A percentile compares a stretch with the other conserved stretches of the same genome.
phyloP scores from a whole-genome alignment of 805 yeast genomes.

The Saturnispora saitoi region DNA sequence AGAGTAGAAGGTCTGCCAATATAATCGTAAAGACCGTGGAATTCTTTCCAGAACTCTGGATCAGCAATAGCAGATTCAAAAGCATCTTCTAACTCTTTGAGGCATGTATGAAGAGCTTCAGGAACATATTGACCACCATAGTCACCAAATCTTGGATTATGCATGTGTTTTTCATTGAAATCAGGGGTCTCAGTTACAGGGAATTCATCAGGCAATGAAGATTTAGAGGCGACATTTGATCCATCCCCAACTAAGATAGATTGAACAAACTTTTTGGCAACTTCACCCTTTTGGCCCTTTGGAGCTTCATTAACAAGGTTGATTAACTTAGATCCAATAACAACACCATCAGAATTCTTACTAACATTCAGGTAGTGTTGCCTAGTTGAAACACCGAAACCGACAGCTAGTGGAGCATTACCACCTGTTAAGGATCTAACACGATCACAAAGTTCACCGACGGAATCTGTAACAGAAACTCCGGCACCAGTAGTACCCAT shows the following conservation, averaged over 20 bases:
- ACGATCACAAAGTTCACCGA: slow-evolving; percentile 59
- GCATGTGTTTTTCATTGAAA: slow-evolving; percentile 55
- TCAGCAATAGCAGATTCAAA: slow-evolving; percentile 86
- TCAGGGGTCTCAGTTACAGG: slow-evolving; percentile 18
- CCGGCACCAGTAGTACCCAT: slow-evolving; percentile 98
- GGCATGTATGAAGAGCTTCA: slow-evolving; percentile 86
- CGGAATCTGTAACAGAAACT: slow-evolving; percentile 50
- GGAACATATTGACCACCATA: slow-evolving; percentile 99
- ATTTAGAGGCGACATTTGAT: slow-evolving; percentile 21
- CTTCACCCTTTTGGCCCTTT: slow-evolving; percentile 49
- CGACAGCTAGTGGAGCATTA: slow-evolving; percentile 83
- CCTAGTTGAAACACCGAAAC: slow-evolving; percentile 93
- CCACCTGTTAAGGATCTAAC: slow-evolving; percentile 69
- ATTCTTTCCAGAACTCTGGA: slow-evolving; percentile 89
- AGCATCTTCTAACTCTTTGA: slow-evolving; percentile 79
- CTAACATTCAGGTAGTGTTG: slow-evolving; percentile 83
- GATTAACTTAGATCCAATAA: slow-evolving; percentile 83
- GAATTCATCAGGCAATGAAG: slow-evolving; percentile 17
- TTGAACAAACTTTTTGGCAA: slow-evolving; percentile 60
- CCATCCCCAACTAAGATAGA: slow-evolving; percentile 58
- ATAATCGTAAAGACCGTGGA: slow-evolving; percentile 72
- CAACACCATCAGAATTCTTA: slow-evolving; percentile 84
- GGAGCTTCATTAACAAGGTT: slow-evolving; percentile 58
- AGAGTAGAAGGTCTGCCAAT: slow-evolving; percentile 95
- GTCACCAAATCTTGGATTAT: slow-evolving; percentile 77